A percentile compares a stretch with the other conserved stretches of the same genome.
These are phyloP conservation scores for Choiromyces venosus DNA, from an alignment of 495 filamentous ascomycete species.

Conservation along the genomic window DNA sequence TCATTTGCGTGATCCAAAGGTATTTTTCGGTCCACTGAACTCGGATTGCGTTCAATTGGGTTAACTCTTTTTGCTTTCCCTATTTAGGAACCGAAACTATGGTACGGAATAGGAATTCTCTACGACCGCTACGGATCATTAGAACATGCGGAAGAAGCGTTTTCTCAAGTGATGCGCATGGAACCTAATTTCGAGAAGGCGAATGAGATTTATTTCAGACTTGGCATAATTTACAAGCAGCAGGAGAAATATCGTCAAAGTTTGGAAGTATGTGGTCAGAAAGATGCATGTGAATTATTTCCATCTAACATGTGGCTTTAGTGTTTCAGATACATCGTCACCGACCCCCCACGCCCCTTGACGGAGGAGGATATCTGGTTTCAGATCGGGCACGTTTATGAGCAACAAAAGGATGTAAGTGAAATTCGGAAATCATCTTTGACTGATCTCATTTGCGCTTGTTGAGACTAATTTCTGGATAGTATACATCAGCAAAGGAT, in stretches of 20 bases:
- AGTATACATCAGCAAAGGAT: constrained; percentile 89
- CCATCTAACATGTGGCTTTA: constrained; percentile 46
- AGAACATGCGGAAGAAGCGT: constrained; percentile 96
- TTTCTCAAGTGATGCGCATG: constrained; percentile 99
- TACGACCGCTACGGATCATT: constrained; percentile 96
- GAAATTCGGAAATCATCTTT: neutral
- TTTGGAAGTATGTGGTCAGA: constrained; percentile 63
- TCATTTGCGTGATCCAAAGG: constrained; percentile 90
- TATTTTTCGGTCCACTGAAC: constrained; percentile 44
- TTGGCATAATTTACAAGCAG: constrained; percentile 99
- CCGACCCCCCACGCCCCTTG: constrained; percentile 82
- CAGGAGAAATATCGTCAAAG: constrained; percentile 91
- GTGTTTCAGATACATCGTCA: constrained; percentile 98
- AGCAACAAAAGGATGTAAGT: constrained; percentile 97
- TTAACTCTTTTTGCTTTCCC: constrained; percentile 24
- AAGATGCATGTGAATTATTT: constrained; percentile 13
- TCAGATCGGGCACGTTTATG: constrained; percentile 97
- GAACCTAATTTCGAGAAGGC: constrained; percentile 97
- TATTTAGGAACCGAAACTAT: constrained; percentile 93
- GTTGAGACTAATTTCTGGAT: constrained; percentile 34
- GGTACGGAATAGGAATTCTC: constrained; percentile 98
- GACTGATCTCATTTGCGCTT: constrained; percentile 29
- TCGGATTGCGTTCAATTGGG: constrained; percentile 13
- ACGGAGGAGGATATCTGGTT: constrained; percentile 99
- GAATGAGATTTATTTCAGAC: constrained; percentile 97